Conservation (phyloP, 1,284 basidiomycete species). For the Anthracocystis walkeri region DNA sequence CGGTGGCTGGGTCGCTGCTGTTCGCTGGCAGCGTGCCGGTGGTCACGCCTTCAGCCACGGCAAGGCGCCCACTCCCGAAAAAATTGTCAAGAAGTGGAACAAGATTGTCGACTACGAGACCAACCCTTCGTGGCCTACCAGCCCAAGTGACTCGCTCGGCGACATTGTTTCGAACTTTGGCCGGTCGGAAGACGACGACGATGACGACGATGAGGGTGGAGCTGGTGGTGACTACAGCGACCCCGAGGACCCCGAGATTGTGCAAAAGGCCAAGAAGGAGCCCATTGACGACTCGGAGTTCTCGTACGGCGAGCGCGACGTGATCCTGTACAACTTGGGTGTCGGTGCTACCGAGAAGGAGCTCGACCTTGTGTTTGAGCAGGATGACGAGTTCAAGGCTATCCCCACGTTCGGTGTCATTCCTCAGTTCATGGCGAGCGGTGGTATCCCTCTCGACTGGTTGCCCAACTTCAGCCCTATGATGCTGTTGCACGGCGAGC, state of each 20-base stretch:
- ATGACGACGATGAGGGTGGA: conserved; percentile 50
- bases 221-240: conserved; percentile 75
- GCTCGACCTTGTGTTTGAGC: conserved; percentile 90
- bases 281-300: conserved; percentile 58
- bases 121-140: conserved; percentile 66
- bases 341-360: conserved; percentile 94
- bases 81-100: conserved; percentile 62
- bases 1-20: conserved; percentile 92
- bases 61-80: conserved; percentile 62
- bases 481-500: conserved; percentile 97
- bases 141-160: conserved; percentile 61
- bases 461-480: conserved; percentile 94
- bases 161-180: conserved; percentile 67
- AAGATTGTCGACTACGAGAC: conserved; percentile 68
- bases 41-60: conserved; percentile 73
- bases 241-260: conserved; percentile 84
- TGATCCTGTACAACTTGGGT: conserved; percentile 95
- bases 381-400: conserved; percentile 84
- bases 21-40: conserved; percentile 91
- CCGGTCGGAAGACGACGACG: conserved; percentile 58
- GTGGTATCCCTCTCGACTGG: conserved; percentile 77
- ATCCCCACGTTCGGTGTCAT: conserved; percentile 95
- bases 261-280: conserved; percentile 83
- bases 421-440: conserved; percentile 79
- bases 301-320: conserved; percentile 86